These are phyloP conservation scores for Amanita phalloides DNA, from an alignment of 768 basidiomycete genomes.

Conservation along the genomic window DNA sequence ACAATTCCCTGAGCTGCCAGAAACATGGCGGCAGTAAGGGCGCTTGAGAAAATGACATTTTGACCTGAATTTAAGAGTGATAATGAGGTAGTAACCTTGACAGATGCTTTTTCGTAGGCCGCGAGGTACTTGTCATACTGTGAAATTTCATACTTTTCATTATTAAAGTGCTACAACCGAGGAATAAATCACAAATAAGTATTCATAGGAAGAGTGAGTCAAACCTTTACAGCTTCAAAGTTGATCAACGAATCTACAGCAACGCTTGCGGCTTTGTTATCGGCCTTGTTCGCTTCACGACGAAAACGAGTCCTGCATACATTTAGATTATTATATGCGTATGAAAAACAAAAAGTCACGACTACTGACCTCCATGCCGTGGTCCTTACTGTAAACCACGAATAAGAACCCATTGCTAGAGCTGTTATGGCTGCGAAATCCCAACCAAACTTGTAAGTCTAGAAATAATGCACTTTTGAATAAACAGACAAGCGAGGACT, in stretches of 20 bases:
- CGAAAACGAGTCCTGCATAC: slow-evolving; percentile 75
- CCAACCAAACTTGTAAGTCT: slow-evolving; percentile 98
- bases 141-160: slow-evolving; percentile 82
- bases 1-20: slow-evolving; percentile 91
- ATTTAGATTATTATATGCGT: slow-evolving; percentile 1
- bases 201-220: slow-evolving; percentile 3
- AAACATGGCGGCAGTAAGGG: slow-evolving; percentile 92
- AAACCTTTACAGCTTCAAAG: slow-evolving; percentile 96
- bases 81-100: slow-evolving; percentile 92
- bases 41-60: slow-evolving; percentile 91
- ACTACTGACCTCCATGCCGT: slow-evolving; percentile 82
- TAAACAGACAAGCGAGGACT: background rate
- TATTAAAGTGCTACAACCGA: slow-evolving; percentile 80
- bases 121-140: slow-evolving; percentile 88
- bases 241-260: slow-evolving; percentile 96
- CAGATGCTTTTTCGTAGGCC: slow-evolving; percentile 82
- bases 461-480: background rate
- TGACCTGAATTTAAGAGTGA: slow-evolving; percentile 94
- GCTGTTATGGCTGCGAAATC: slow-evolving; percentile 91
- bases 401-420: slow-evolving; percentile 78
- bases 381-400: slow-evolving; percentile 95
- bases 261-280: slow-evolving; percentile 90
- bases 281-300: slow-evolving; percentile 89
- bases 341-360: background rate
- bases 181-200: slow-evolving; percentile 6